Conservation (phyloP, 2,329 filamentous ascomycete genomes). For the Xylariaceae sp. region DNA sequence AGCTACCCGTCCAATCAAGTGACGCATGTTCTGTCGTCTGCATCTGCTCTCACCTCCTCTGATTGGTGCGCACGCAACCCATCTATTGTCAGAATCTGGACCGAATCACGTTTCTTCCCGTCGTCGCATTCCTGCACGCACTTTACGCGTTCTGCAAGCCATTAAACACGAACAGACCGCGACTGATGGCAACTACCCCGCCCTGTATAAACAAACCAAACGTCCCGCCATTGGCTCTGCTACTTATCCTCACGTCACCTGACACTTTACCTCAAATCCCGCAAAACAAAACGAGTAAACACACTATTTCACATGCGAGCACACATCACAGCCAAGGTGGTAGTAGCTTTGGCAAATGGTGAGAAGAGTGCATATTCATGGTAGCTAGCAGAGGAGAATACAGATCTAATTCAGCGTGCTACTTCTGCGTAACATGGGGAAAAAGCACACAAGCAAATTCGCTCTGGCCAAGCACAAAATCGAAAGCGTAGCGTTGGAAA, state of each 20-base stretch:
- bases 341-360: no score
- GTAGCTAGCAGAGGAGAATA: background rate
- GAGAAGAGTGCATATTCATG: no score
- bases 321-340: background rate
- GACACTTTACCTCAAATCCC: constrained; percentile 8
- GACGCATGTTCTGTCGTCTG: no score
- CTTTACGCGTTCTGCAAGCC: constrained; percentile 15
- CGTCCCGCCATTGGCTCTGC: constrained; percentile 11
- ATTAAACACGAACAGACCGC: constrained; percentile 17
- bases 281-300: background rate
- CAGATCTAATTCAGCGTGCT: no score
- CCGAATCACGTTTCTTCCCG: no score
- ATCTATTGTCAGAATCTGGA: no score
- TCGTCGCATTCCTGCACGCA: constrained; percentile 1
- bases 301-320: background rate
- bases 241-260: constrained; percentile 8
- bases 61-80: no score
- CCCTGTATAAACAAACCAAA: constrained; percentile 3
- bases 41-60: no score
- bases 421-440: no score
- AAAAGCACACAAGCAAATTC: background rate
- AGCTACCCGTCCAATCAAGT: no score
- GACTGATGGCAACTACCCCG: constrained; percentile 5
- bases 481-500: background rate
- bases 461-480: background rate